Evolutionary conservation across 2,329 filamentous ascomycete genomes (phyloP).

Genomic region (Metarhizium album): DNA sequence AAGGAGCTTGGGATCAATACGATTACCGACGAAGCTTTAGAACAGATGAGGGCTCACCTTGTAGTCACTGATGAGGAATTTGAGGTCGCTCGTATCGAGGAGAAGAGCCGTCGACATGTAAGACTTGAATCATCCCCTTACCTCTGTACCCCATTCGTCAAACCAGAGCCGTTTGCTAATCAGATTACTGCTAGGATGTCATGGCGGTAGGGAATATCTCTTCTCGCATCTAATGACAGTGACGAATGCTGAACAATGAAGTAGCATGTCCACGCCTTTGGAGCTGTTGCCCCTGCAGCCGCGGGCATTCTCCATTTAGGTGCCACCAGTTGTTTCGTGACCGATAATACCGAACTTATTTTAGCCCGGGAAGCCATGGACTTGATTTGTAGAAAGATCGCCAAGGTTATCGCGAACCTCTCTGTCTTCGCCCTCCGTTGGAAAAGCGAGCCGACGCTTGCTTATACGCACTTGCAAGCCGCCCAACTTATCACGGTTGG

Average conservation of each 20-base stretch:
- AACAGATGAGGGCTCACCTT: slow-evolving; percentile 69
- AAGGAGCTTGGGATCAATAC: slow-evolving; percentile 63
- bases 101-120: slow-evolving; percentile 55
- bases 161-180: no score
- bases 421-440: no score
- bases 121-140: no score
- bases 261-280: slow-evolving; percentile 62
- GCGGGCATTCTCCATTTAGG: slow-evolving; percentile 77
- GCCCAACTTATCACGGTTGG: slow-evolving; percentile 28
- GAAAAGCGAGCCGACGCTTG: no score
- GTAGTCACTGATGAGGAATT: slow-evolving; percentile 72
- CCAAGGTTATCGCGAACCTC: no score
- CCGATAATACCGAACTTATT: no score
- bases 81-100: slow-evolving; percentile 61
- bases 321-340: no score
- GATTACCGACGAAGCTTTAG: slow-evolving; percentile 64
- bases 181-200: slow-evolving; percentile 27
- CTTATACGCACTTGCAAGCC: slow-evolving; percentile 59
- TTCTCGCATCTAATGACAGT: not conserved
- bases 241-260: slow-evolving; percentile 5
- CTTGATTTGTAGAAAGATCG: no score
- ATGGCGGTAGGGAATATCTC: slow-evolving; percentile 40
- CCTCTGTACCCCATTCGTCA: no score
- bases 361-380: no score
- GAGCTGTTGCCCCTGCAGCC: slow-evolving; percentile 60